Conservation (phyloP, 2,329 filamentous ascomycete genomes). For the Aspergillus bombycis region DNA sequence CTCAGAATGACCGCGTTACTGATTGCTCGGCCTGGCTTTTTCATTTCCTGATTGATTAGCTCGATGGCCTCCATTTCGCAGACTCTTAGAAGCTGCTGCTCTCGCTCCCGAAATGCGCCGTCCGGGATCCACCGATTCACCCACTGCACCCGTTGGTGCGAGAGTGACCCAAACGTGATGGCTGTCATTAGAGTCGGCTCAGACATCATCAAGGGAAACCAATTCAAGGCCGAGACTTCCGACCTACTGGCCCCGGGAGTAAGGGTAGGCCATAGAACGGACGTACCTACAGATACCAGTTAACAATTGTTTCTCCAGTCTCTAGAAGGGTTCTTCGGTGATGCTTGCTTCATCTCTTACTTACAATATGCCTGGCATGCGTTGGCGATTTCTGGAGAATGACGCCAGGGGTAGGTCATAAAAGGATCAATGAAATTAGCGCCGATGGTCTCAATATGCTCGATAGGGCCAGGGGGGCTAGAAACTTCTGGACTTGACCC, state of each 20-base stretch:
- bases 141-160: slow-evolving; percentile 36
- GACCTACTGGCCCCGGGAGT: slow-evolving; percentile 20
- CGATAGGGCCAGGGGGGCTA: slow-evolving; percentile 3
- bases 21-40: slow-evolving; percentile 32
- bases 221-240: slow-evolving; percentile 19
- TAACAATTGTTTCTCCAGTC: not conserved
- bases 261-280: slow-evolving; percentile 33
- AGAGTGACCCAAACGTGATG: slow-evolving; percentile 36
- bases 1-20: slow-evolving; percentile 41
- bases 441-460: slow-evolving; percentile 26
- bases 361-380: slow-evolving; percentile 32
- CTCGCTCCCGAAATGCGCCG: slow-evolving; percentile 22
- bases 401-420: slow-evolving; percentile 25
- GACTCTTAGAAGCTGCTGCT: slow-evolving; percentile 28
- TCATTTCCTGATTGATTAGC: slow-evolving; percentile 38
- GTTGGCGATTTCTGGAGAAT: slow-evolving; percentile 27
- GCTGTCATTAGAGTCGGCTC: slow-evolving; percentile 36
- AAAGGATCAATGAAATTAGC: slow-evolving; percentile 33
- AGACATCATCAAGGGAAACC: slow-evolving; percentile 35
- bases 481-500: slow-evolving; percentile 1
- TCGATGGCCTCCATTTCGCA: slow-evolving; percentile 39
- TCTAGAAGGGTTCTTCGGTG: not conserved
- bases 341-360: slow-evolving; percentile 9
- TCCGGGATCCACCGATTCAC: slow-evolving; percentile 28
- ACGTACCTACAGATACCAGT: not conserved